These are phyloP conservation scores for Ascochyta pisi DNA, from an alignment of 2,329 filamentous ascomycete species.

Conservation along the genomic window DNA sequence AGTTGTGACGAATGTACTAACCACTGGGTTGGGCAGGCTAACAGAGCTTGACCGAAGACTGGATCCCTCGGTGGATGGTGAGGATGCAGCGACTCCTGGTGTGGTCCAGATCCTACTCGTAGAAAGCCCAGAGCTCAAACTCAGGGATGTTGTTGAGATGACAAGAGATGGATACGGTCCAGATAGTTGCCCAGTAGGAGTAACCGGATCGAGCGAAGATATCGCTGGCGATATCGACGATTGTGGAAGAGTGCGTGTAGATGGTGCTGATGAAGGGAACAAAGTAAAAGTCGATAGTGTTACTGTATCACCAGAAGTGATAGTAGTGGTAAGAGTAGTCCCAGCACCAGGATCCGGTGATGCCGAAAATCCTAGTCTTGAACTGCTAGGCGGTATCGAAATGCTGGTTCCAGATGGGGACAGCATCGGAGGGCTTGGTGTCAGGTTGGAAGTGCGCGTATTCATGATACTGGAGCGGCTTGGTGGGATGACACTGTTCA, in stretches of 20 bases:
- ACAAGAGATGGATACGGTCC: background rate
- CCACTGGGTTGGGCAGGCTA: too few species aligned
- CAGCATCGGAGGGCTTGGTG: slow-evolving; percentile 10
- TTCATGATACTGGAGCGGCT: slow-evolving; percentile 23
- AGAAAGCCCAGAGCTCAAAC: too few species aligned
- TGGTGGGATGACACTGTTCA: slow-evolving; percentile 39
- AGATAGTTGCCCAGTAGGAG: background rate
- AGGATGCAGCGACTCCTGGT: background rate
- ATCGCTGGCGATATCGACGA: background rate
- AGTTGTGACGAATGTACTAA: background rate
- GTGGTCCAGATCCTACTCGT: background rate
- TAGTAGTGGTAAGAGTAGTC: background rate
- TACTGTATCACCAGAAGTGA: background rate
- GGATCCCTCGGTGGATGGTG: background rate
- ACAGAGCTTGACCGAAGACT: too few species aligned
- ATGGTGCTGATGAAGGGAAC: background rate
- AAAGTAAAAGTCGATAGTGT: background rate
- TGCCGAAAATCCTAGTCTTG: background rate
- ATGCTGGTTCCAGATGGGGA: background rate
- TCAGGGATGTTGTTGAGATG: background rate
- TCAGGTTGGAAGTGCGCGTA: slow-evolving; percentile 10
- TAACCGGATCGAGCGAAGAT: background rate
- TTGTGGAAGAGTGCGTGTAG: background rate
- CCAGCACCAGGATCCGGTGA: background rate
- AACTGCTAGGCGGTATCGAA: background rate